Percentiles rank a stretch among this genome's conserved stretches.
Conservation (phyloP, 805 yeast genomes). For the Cyberlindnera xylosilytica region DNA sequence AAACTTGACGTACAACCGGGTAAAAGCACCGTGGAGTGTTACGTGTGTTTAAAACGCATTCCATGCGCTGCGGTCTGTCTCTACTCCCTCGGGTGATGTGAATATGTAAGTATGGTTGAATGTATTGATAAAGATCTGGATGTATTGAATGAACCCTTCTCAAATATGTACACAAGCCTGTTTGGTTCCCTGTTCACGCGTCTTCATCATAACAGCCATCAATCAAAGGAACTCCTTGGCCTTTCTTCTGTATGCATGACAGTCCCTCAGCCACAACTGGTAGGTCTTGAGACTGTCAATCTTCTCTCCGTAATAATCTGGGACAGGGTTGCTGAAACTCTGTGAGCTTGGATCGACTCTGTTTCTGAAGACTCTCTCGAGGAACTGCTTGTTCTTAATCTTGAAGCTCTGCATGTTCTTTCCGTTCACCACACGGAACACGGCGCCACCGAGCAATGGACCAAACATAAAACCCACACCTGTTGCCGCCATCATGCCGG, state of each 20-base stretch:
- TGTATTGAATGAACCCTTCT: too few species aligned
- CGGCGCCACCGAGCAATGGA: conserved; percentile 70
- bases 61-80: too few species aligned
- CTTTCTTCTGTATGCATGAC: conserved; percentile 85
- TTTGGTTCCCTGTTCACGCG: not conserved
- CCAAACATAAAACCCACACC: conserved; percentile 79
- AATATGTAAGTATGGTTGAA: too few species aligned
- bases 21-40: too few species aligned
- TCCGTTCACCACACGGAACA: conserved; percentile 58
- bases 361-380: conserved; percentile 68
- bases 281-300: conserved; percentile 83
- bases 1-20: too few species aligned
- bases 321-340: conserved; percentile 89
- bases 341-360: conserved; percentile 93
- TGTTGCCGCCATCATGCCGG: conserved; percentile 69
- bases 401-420: conserved; percentile 44
- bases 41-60: too few species aligned
- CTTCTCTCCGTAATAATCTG: conserved; percentile 98
- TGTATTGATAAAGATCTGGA: not conserved
- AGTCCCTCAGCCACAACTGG: conserved; percentile 95
- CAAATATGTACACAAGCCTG: not conserved
- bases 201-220: too few species aligned
- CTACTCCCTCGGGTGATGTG: too few species aligned
- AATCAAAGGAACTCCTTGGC: conserved; percentile 64
- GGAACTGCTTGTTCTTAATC: conserved; percentile 67